Conservation (phyloP, 805 yeast species). For the Yamadazyma kitorensis region DNA sequence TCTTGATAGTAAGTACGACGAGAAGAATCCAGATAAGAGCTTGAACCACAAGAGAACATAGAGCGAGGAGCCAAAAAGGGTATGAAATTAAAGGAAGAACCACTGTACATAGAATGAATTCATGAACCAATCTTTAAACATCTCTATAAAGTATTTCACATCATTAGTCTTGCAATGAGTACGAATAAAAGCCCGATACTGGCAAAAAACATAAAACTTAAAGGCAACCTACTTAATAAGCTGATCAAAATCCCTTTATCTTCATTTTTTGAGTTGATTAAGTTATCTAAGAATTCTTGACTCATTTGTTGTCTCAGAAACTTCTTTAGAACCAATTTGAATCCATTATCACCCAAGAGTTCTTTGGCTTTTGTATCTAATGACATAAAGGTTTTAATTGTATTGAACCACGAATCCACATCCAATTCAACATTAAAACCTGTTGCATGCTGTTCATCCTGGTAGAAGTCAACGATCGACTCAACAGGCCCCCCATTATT, state of each 20-base stretch:
- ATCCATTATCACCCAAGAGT: conserved; percentile 34
- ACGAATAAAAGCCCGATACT: too few species aligned
- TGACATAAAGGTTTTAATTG: conserved; percentile 37
- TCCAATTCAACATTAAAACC: conserved; percentile 59
- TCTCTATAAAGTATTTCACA: not conserved
- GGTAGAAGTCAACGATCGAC: conserved; percentile 47
- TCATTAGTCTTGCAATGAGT: too few species aligned
- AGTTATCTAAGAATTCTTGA: conserved; percentile 21
- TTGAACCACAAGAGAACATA: too few species aligned
- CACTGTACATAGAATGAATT: not conserved
- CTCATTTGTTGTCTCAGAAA: conserved; percentile 50
- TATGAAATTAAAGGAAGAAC: too few species aligned
- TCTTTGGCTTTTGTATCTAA: conserved; percentile 17
- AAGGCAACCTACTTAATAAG: not conserved
- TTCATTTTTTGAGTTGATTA: conserved; percentile 8
- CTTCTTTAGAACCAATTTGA: conserved; percentile 30
- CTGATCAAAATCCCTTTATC: conserved; percentile 13
- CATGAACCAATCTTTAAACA: not conserved
- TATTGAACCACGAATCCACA: conserved; percentile 52
- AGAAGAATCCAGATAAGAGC: not conserved
- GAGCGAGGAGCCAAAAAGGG: too few species aligned
- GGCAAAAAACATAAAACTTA: conserved; percentile 1
- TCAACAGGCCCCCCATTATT: conserved; percentile 94
- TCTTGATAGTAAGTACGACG: not conserved
- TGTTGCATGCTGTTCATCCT: conserved; percentile 43